Percentiles rank a stretch among this genome's conserved stretches.
phyloP scores from a whole-genome alignment of 164 flowering plant genomes.

The Vitis amurensis region DNA sequence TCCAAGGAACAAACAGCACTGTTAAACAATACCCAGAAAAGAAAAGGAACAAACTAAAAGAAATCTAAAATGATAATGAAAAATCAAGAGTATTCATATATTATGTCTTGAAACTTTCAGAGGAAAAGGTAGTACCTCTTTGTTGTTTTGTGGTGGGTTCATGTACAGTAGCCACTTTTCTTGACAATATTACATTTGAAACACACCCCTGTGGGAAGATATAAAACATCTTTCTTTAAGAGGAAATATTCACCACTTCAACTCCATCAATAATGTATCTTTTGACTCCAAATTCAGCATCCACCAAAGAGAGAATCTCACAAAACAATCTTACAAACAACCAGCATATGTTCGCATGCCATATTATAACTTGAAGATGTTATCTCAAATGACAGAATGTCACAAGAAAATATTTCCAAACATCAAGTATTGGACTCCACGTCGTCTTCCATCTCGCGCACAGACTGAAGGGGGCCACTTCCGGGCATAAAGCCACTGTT shows the following conservation, averaged over 20 bases:
- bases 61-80: too few relatives aligned
- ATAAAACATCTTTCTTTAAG: background rate
- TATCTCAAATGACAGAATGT: background rate
- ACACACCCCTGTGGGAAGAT: background rate
- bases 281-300: conserved; percentile 16
- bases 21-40: too few relatives aligned
- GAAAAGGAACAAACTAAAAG: too few relatives aligned
- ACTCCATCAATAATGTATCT: background rate
- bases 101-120: too few relatives aligned
- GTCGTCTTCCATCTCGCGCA: conserved; percentile 65
- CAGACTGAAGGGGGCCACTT: conserved; percentile 64
- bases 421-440: conserved; percentile 42
- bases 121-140: too few relatives aligned
- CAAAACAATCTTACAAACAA: conserved; percentile 9
- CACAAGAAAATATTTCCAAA: background rate
- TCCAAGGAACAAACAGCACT: too few relatives aligned
- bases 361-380: background rate
- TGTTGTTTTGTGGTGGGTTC: too few relatives aligned
- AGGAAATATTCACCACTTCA: background rate
- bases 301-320: background rate
- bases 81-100: too few relatives aligned
- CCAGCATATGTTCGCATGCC: conserved; percentile 2
- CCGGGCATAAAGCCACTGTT: conserved; percentile 40
- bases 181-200: background rate
- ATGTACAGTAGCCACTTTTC: too few relatives aligned